phyloP scores from a whole-genome alignment of 257 asterid genomes.

The Penstemon newberryi region DNA sequence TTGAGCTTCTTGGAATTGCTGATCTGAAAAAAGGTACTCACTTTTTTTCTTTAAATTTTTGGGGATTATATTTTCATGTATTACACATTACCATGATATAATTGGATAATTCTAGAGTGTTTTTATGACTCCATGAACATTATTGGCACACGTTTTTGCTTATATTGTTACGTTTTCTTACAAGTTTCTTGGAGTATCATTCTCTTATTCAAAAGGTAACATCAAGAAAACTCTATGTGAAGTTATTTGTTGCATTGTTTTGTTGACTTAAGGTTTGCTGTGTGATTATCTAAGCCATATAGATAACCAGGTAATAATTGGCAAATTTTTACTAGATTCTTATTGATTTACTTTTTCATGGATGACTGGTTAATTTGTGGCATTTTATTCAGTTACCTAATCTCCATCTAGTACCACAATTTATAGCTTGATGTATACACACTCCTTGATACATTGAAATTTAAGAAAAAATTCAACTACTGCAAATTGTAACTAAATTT shows the following conservation, averaged over 20 bases:
- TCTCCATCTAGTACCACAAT: too few species aligned
- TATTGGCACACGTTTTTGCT: neutral
- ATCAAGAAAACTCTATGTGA: slow-evolving; percentile 5
- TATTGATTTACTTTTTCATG: too few species aligned
- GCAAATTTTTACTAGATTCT: too few species aligned
- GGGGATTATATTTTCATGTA: neutral
- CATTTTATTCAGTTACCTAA: too few species aligned
- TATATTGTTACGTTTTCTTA: neutral
- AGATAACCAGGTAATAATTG: too few species aligned
- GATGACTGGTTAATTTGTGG: too few species aligned
- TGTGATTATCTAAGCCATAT: neutral
- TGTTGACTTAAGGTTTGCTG: neutral
- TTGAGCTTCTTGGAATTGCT: slow-evolving; percentile 93
- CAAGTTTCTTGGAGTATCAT: too few species aligned
- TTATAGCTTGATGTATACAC: too few species aligned
- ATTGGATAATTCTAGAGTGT: slow-evolving; percentile 6
- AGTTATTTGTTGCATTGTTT: neutral
- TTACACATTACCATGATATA: neutral
- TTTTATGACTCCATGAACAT: too few species aligned
- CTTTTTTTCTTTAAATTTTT: neutral
- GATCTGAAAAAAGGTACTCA: slow-evolving; percentile 63
- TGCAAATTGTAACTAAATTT: too few species aligned
- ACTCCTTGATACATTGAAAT: too few species aligned
- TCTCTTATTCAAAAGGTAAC: neutral
- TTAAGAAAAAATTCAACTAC: too few species aligned